Evolutionary conservation across 1,139 yeast genomes (phyloP).

Genomic region (Debaryomyces sp.): DNA sequence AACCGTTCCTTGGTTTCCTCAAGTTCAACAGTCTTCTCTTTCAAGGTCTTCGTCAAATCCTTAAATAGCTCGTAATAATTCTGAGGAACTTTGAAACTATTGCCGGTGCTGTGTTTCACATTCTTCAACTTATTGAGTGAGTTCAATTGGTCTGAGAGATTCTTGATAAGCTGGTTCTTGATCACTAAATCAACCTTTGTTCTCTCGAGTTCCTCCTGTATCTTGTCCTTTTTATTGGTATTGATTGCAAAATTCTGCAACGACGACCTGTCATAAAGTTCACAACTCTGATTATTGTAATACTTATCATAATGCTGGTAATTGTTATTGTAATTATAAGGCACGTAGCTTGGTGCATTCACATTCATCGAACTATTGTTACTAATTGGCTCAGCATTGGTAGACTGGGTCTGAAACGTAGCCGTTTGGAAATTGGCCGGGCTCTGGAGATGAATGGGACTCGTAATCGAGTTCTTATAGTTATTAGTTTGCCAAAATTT

Average conservation of each 20-base stretch:
- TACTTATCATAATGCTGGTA: conserved; percentile 4
- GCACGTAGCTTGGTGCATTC: conserved; percentile 36
- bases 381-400: background rate
- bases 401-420: background rate
- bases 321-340: conserved; percentile 14
- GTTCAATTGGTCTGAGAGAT: conserved; percentile 34
- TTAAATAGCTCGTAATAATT: conserved; percentile 51
- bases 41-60: conserved; percentile 53
- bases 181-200: conserved; percentile 35
- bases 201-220: conserved; percentile 27
- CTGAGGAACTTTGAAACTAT: conserved; percentile 34
- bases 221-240: conserved; percentile 4
- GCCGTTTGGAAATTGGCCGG: background rate
- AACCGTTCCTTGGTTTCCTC: conserved; percentile 61
- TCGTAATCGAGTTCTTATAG: conserved; percentile 7
- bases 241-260: conserved; percentile 10
- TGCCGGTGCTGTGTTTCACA: conserved; percentile 9
- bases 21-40: conserved; percentile 56
- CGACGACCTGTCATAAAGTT: conserved; percentile 13
- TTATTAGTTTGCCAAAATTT: conserved; percentile 17
- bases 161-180: conserved; percentile 39
- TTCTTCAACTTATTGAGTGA: conserved; percentile 18
- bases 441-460: conserved; percentile 6
- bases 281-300: conserved; percentile 10
- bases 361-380: conserved; percentile 21